Conservation (phyloP, 805 yeast genomes). For the Candida manassasensis region DNA sequence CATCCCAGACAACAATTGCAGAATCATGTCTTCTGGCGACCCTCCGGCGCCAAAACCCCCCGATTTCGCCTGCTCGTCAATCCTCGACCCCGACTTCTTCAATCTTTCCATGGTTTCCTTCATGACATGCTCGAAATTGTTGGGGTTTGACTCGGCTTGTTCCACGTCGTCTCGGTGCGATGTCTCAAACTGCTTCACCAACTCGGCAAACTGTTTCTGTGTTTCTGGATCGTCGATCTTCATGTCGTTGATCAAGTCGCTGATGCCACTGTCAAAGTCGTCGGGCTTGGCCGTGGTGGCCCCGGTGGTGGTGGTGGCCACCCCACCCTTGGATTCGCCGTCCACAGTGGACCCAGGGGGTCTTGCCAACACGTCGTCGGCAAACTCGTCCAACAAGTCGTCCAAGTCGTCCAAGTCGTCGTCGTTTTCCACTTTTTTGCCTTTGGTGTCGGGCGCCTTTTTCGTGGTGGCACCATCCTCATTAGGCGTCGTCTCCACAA, state of each 20-base stretch:
- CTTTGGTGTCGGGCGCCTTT: constrained; percentile 6
- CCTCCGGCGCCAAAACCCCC: constrained; percentile 32
- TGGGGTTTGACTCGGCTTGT: constrained; percentile 23
- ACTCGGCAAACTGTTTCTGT: constrained; percentile 44
- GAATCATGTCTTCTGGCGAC: constrained; percentile 50
- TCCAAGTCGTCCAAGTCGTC: constrained; percentile 73
- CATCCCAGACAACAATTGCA: constrained; percentile 52
- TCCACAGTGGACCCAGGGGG: constrained; percentile 49
- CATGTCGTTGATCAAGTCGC: constrained; percentile 44
- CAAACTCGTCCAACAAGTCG: constrained; percentile 81
- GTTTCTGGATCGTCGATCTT: constrained; percentile 51
- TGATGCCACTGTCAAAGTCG: constrained; percentile 29
- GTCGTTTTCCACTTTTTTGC: neutral
- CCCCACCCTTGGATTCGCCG: constrained; percentile 13
- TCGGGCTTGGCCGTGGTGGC: constrained; percentile 14
- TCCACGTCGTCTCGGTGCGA: constrained; percentile 28
- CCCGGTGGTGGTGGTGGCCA: constrained; percentile 10
- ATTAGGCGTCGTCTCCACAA: neutral
- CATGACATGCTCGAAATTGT: constrained; percentile 67
- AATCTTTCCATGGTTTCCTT: constrained; percentile 75
- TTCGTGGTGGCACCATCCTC: constrained; percentile 4
- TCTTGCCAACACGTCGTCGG: constrained; percentile 59
- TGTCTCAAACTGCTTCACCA: constrained; percentile 40
- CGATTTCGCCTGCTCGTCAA: constrained; percentile 54
- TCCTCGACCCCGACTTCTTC: constrained; percentile 67